Evolutionary conservation across 352 stramenopile genomes (phyloP).

Genomic region (Phytophthora kernoviae): DNA sequence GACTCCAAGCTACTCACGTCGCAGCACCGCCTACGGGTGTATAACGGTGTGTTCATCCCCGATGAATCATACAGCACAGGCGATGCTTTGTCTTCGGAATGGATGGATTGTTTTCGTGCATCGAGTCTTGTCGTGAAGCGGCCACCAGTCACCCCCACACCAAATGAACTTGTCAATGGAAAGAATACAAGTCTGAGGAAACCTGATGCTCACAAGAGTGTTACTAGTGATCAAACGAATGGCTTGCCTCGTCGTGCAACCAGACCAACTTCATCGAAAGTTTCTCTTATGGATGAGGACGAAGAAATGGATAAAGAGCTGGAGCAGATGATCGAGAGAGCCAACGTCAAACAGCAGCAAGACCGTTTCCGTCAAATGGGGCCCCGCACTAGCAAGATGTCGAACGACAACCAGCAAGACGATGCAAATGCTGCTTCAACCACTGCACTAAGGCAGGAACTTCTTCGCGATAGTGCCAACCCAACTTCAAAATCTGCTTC

Average conservation of each 20-base stretch:
- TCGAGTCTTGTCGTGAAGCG: slow-evolving; percentile 33
- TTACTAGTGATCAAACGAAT: slow-evolving; percentile 7
- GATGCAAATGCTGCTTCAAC: slow-evolving; percentile 5
- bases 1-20: slow-evolving; percentile 69
- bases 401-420: slow-evolving; percentile 12
- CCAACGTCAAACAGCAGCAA: slow-evolving; percentile 38
- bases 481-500: slow-evolving; percentile 37
- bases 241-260: not conserved
- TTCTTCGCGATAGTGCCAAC: slow-evolving; percentile 23
- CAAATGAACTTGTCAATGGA: slow-evolving; percentile 1
- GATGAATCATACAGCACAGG: slow-evolving; percentile 67
- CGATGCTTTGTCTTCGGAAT: slow-evolving; percentile 74
- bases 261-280: slow-evolving; percentile 31
- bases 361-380: slow-evolving; percentile 21
- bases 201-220: not conserved
- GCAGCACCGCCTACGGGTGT: slow-evolving; percentile 63
- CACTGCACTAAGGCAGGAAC: slow-evolving; percentile 37
- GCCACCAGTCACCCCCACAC: not conserved
- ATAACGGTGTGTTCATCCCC: slow-evolving; percentile 75
- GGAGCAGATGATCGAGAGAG: slow-evolving; percentile 70
- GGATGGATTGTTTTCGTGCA: slow-evolving; percentile 79
- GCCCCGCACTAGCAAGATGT: not conserved
- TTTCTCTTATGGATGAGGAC: slow-evolving; percentile 47
- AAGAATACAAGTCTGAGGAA: not conserved
- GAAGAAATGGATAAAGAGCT: slow-evolving; percentile 77